These are phyloP conservation scores for Diaporthe ilicicola DNA, from an alignment of 2,329 filamentous ascomycete genomes.

Conservation along the genomic window DNA sequence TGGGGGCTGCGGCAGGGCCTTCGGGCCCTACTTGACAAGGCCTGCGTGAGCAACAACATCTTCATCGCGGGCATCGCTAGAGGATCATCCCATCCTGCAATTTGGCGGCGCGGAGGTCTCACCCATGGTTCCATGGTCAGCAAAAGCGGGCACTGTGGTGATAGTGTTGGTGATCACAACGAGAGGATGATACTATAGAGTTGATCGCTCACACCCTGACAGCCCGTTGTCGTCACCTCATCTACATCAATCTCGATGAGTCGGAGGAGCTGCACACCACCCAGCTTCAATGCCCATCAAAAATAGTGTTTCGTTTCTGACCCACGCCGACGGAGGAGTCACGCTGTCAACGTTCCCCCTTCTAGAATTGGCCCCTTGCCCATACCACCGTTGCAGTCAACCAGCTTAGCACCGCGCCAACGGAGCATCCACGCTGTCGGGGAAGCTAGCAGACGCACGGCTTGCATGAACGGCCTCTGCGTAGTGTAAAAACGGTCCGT, in stretches of 20 bases:
- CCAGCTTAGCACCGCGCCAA: constrained; percentile 2
- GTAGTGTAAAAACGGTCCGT: constrained; percentile 11
- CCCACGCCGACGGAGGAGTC: neutral
- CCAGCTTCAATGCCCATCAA: neutral
- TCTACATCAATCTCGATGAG: constrained; percentile 10
- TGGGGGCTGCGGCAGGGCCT: neutral
- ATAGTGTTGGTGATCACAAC: neutral
- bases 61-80: constrained; percentile 1
- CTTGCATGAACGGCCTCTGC: constrained; percentile 22
- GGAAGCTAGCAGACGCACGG: constrained; percentile 22
- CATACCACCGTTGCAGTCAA: neutral
- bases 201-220: constrained; percentile 10
- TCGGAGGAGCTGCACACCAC: neutral
- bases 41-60: neutral
- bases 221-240: constrained; percentile 10
- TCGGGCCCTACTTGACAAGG: neutral
- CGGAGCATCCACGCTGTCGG: constrained; percentile 13
- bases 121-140: neutral
- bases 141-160: neutral
- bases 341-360: neutral
- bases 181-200: neutral
- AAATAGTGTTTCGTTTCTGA: constrained; percentile 27
- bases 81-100: constrained; percentile 25
- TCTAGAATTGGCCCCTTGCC: constrained; percentile 26
- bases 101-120: constrained; percentile 10